Base-by-base conservation (phyloP, 2,329 filamentous ascomycete species). In the Trichophyton equinum region DNA sequence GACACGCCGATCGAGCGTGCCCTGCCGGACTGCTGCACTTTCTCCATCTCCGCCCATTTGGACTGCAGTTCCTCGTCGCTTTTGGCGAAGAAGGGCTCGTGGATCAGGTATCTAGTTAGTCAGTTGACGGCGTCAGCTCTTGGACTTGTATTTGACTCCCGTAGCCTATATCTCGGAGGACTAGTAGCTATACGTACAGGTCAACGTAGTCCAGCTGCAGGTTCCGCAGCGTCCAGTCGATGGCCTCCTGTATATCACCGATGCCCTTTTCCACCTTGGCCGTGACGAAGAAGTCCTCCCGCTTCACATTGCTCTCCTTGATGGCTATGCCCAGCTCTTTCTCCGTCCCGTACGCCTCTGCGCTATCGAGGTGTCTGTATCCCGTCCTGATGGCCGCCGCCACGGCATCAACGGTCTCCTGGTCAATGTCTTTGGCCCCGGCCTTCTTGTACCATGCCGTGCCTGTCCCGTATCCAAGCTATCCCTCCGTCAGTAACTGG, bases 401-500 rank as follows among this genome's bases (percentile, higher is more conserved):
- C 51, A 80, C 76, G 0, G 75, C 73, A 58, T 85, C 81, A 13
- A 85, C 76, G 57, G 80, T 75, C 6, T 74, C 74, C 51, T 80
- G 77, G 65, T 86, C 81, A 59, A 82, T 74, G 55, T 75, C 64
- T 9, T 67, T 74, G 53, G 74, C 76, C 7, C 77, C 75, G 1
- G 75, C 73, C 1, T 65, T 71, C 70, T 87, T 87, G 70, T 76
- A 85, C 83, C 82, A 86, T 1, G 82, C 81, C 0, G 84, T 86
- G 33, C 84, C 84, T 0, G 80, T 81, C 27, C 84, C 83, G 71
- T 82, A 86, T 22, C 76, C 83, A 18, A 86, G 71, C 81, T 83
- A 57, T 57, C 42, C 38, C 8, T 25, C 47, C 13, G 22, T 61
- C 46, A 46, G 51, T 38, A 27, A 27, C 27, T 13, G 22, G 22